These are phyloP conservation scores for Spathaspora sp. DNA, from an alignment of 805 yeast genomes.

Conservation along the genomic window DNA sequence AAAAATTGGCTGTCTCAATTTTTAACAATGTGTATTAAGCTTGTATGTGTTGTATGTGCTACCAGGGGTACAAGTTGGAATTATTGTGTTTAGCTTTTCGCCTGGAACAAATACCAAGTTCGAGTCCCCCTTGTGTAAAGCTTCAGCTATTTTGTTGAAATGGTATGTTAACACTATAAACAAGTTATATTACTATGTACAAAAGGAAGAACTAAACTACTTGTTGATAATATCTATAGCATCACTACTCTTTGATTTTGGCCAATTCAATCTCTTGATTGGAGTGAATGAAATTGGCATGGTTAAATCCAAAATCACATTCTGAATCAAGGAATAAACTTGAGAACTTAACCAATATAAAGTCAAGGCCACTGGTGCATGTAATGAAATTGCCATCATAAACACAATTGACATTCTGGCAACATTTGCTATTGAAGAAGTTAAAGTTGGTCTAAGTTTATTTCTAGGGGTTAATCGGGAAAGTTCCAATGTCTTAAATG, in stretches of 20 bases:
- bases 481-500: constrained; percentile 58
- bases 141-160: no score
- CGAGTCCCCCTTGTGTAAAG: no score
- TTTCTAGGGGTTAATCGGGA: constrained; percentile 41
- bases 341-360: constrained; percentile 93
- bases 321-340: constrained; percentile 70
- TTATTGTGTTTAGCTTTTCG: no score
- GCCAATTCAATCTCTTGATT: constrained; percentile 26
- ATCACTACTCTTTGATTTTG: constrained; percentile 7
- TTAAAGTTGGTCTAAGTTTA: constrained; percentile 50
- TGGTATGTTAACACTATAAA: neutral
- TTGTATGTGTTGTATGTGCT: no score
- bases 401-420: constrained; percentile 74
- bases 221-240: constrained; percentile 6
- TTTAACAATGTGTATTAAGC: neutral
- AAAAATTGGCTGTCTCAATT: neutral
- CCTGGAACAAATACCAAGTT: no score
- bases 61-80: no score
- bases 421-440: constrained; percentile 63
- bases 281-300: constrained; percentile 59
- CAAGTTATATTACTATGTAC: neutral
- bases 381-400: constrained; percentile 79
- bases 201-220: neutral
- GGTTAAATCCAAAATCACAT: constrained; percentile 60
- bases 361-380: constrained; percentile 79